Percentiles rank a stretch among this genome's conserved stretches.
Evolutionary conservation across 257 asterid genomes (phyloP).

Genomic region (Solanum virginianum): DNA sequence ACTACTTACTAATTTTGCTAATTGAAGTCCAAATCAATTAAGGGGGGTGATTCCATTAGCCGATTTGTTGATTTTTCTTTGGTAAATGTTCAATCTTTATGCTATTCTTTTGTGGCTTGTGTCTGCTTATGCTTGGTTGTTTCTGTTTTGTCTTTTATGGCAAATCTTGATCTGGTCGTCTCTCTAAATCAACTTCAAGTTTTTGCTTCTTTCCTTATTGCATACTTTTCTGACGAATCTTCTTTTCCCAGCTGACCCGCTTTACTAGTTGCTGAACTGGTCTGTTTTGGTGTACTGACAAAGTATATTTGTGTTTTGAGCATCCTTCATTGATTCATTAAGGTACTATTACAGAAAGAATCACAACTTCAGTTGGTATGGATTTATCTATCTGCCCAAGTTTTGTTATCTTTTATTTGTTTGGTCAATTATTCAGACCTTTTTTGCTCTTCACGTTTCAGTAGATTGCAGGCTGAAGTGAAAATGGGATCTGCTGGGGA

Average conservation of each 20-base stretch:
- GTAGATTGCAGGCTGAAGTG: background rate
- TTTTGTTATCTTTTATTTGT: background rate
- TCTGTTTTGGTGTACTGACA: background rate
- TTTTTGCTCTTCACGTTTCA: background rate
- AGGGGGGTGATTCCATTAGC: background rate
- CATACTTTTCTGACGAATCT: background rate
- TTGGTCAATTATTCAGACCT: background rate
- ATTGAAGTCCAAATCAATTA: background rate
- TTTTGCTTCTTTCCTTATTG: background rate
- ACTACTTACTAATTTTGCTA: background rate
- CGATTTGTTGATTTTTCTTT: background rate
- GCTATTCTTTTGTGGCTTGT: background rate
- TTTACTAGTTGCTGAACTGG: background rate
- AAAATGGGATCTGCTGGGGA: constrained; percentile 22
- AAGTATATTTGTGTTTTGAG: background rate
- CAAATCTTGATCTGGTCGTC: constrained; percentile 1
- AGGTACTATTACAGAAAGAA: background rate
- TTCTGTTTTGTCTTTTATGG: background rate
- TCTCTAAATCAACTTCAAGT: background rate
- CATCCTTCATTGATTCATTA: background rate
- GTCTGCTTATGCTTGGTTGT: background rate
- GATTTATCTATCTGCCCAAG: background rate
- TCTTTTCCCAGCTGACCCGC: background rate
- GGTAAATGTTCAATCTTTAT: constrained; percentile 1
- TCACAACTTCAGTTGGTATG: background rate